These are phyloP conservation scores for Barnettozyma wickerhamii DNA, from an alignment of 805 yeast species.

Conservation along the genomic window DNA sequence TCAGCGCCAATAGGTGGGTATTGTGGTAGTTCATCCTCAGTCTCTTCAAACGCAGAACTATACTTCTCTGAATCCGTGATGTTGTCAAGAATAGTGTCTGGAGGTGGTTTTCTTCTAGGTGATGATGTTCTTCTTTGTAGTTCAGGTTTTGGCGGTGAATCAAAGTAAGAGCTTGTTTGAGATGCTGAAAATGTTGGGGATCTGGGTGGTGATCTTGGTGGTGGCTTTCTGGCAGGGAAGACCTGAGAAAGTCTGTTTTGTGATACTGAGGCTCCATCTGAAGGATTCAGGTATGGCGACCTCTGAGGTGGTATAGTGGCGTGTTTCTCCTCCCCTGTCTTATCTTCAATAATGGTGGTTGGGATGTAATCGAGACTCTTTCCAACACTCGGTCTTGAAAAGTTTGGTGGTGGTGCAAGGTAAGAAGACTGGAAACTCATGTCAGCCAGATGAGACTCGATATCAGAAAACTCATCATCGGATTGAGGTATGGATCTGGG, in stretches of 20 bases:
- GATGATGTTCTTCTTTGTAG: conserved; percentile 14
- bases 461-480: not conserved
- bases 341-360: conserved; percentile 5
- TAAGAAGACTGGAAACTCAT: conserved; percentile 6
- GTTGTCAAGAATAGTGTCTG: conserved; percentile 8
- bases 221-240: conserved; percentile 20
- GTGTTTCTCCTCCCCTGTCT: not conserved
- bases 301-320: not conserved
- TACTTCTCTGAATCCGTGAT: conserved; percentile 3
- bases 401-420: not conserved
- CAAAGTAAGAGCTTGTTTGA: not conserved
- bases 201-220: conserved; percentile 19
- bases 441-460: conserved; percentile 1
- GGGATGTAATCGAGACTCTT: conserved; percentile 4
- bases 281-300: not conserved
- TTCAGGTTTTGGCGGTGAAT: conserved; percentile 2
- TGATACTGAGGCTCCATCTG: not conserved
- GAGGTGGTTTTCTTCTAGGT: conserved; percentile 24
- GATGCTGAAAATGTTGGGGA: conserved; percentile 1
- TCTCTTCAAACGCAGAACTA: conserved; percentile 1
- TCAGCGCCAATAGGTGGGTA: conserved; percentile 15
- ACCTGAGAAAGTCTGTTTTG: not conserved
- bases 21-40: conserved; percentile 19
- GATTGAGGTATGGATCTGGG: not conserved
- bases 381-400: not conserved